Base-by-base conservation (phyloP, 1,284 basidiomycete genomes). In the Naganishia liquefaciens region DNA sequence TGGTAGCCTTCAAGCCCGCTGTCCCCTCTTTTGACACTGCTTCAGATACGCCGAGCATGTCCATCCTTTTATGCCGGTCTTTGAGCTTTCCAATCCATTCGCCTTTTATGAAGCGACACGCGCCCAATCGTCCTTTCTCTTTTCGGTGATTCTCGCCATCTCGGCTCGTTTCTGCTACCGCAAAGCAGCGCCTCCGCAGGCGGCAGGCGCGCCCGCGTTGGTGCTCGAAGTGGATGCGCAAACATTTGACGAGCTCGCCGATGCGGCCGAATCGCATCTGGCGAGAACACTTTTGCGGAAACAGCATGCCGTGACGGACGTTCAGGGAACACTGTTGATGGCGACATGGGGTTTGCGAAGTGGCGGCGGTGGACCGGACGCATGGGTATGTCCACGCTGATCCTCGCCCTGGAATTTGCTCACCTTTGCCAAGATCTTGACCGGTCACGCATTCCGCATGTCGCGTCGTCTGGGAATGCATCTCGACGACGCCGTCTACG, bases 271-370 rank as follows among this genome's bases (percentile, higher is more conserved):
- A 64, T 62, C 65, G 5, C 75, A 76, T 62, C 69, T 76, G 27
- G 70, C 67, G 21, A 70, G 73, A 21, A 73, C 75, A 6, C 44
- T 76, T 3, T 54, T 76, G n/a, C 60, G 72, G 4, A 75, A 75
- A 61, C 71, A 74, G 53, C 73, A 75, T 61, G 66, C 70, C 21
- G 63, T 77, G 50, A 68, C 68, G 5, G 75, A 77, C 49, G 75
- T 76, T 0, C 75, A 77, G 52, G 75, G 72, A 19, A 73, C 71
- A 5, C 53, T 77, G 44, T 66, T 77, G 1, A 61, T 77, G 15
- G 71, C 74, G 1, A 75, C 72, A 1, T 77, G 75, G 74, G 73
- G 75, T 10, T 53, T 77, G 28, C 68, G 51, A 53, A 53, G 71
- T 43, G 62, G 65, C 21, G 72, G 71, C 19, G 75, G 74, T 1